Evolutionary conservation across 2,329 filamentous ascomycete genomes (phyloP), one percentile per base, ranked within the genome.

Genomic region (Penicillium griseofulvum): DNA sequence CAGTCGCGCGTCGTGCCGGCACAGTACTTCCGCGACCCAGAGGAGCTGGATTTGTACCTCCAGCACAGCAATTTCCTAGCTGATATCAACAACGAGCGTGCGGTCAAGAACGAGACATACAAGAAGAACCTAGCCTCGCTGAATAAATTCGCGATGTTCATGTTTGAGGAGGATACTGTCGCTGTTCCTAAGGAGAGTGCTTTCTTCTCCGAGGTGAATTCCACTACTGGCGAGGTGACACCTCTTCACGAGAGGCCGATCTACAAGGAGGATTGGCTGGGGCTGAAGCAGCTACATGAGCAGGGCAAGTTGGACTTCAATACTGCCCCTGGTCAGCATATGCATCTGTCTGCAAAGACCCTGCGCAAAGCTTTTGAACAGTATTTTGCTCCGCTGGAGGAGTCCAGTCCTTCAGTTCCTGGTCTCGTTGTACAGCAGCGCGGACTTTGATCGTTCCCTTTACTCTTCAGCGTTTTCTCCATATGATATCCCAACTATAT

Each of bases 251-350:
- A 91, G 49, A 81, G 90, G 55, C 72, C 74, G 28, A 78, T 97
- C 2, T 99, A 97, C 73, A 84, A 83, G 63, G 88, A 97, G 75
- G 93, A 99, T 76, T 99, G 94, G 94, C 77, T 99, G 28, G 94
- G 94, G 0, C 77, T 99, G 71, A 89, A 83, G 71, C 76, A 78
- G 65, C 76, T 99, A 67, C 92, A 97, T 75, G 77, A 87, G 71
- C 88, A 88, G 77, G 90, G 88, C 3, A 89, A 84, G 1, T 76
- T 99, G 65, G 82, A 87, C 54, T 96, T 97, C 74, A 80, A 85
- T 71, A 86, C 80, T 2, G 82, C 86, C 0, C 80, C 86, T 5
- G 94, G 93, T 0, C 83, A 84, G 24, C 94, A 99, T 77, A 97
- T 99, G 91, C 76, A 86, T 58, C 76, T 97, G 58, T 76, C 79